A percentile compares a stretch with the other conserved stretches of the same genome.
These are phyloP conservation scores for Rhodotorula sp. DNA, from an alignment of 1,284 basidiomycete genomes.

Conservation along the genomic window DNA sequence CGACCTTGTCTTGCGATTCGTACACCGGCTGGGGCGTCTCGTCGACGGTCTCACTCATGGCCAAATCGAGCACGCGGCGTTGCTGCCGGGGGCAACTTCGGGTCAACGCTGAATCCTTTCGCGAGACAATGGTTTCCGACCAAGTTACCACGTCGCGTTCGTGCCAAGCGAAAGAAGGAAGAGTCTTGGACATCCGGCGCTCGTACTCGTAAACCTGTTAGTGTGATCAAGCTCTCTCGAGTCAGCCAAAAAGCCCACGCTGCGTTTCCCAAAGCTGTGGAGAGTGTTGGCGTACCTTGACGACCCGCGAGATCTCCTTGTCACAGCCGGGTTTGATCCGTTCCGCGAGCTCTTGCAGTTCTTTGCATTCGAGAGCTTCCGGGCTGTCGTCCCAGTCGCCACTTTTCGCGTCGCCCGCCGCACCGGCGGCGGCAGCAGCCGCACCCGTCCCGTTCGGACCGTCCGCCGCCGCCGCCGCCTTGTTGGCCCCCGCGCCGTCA, in stretches of 20 bases:
- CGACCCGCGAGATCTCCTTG: constrained; percentile 73
- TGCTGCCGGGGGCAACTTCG: constrained; percentile 31
- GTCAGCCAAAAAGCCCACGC: too few species aligned
- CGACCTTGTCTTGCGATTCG: constrained; percentile 65
- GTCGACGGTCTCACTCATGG: constrained; percentile 23
- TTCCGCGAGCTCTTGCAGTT: constrained; percentile 68
- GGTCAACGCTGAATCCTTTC: not conserved
- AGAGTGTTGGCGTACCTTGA: constrained; percentile 62
- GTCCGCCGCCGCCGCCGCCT: constrained; percentile 35
- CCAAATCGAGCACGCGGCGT: constrained; percentile 41
- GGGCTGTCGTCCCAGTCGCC: constrained; percentile 48
- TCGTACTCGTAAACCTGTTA: constrained; percentile 77
- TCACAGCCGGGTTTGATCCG: constrained; percentile 82
- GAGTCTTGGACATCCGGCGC: constrained; percentile 66
- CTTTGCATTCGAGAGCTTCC: constrained; percentile 56
- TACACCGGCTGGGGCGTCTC: constrained; percentile 37
- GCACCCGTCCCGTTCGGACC: constrained; percentile 14
- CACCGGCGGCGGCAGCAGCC: too few species aligned
- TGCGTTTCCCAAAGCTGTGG: too few species aligned
- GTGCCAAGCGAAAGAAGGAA: constrained; percentile 57
- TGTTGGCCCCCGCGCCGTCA: not conserved
- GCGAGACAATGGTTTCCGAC: not conserved
- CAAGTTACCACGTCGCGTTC: constrained; percentile 44
- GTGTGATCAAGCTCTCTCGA: not conserved
- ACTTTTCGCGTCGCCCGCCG: not conserved